Percentiles rank a stretch among this genome's conserved stretches.
phyloP scores from a whole-genome alignment of 352 stramenopile genomes.

The Phytophthora megakarya region DNA sequence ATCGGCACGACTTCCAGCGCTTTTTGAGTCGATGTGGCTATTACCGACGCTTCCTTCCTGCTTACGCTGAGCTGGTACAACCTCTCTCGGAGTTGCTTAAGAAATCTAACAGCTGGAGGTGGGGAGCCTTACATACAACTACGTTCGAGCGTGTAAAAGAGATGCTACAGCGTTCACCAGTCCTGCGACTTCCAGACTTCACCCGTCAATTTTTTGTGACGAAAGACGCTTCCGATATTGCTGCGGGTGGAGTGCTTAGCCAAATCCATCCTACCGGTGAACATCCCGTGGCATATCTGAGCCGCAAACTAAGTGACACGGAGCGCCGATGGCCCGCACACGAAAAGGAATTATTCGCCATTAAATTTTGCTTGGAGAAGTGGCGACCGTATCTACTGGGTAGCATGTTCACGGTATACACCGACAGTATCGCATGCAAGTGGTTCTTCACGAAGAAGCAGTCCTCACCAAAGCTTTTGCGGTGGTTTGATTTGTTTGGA shows the following conservation, averaged over 20 bases:
- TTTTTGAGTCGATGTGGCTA: background rate
- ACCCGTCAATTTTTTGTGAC: conserved; percentile 9
- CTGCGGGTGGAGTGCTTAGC: conserved; percentile 7
- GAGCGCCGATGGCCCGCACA: conserved; percentile 6
- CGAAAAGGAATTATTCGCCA: conserved; percentile 9
- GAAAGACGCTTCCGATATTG: background rate
- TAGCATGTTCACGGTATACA: conserved; percentile 7
- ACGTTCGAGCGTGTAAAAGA: conserved; percentile 7
- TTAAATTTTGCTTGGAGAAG: conserved; percentile 14
- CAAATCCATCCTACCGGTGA: background rate
- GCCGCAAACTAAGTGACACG: no score
- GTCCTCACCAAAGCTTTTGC: no score
- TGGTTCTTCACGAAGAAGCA: no score
- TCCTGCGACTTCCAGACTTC: conserved; percentile 2
- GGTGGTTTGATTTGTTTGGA: no score
- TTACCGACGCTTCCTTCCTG: no score
- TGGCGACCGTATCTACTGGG: conserved; percentile 8
- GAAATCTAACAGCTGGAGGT: background rate
- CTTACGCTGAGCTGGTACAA: background rate
- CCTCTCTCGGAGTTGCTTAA: conserved; percentile 6
- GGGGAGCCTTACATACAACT: background rate
- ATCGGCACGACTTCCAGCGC: conserved; percentile 1
- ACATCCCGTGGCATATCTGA: conserved; percentile 3
- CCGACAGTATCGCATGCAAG: background rate
- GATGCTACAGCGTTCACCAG: conserved; percentile 3